Evolutionary conservation across 768 basidiomycete genomes (phyloP).

Genomic region (Candolleomyces efflorescens): DNA sequence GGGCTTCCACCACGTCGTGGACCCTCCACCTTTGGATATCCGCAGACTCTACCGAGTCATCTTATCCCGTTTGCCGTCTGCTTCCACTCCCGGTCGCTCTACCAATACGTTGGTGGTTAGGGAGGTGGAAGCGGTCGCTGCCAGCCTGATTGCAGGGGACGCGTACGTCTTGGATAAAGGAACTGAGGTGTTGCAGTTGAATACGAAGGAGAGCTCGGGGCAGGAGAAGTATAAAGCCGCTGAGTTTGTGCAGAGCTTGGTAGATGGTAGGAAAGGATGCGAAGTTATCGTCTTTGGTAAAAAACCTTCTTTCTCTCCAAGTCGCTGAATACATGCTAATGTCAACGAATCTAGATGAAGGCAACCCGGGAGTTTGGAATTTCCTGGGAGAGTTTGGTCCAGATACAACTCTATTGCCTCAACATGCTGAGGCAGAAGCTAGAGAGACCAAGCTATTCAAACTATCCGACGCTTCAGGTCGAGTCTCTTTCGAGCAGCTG

Average conservation of each 20-base stretch:
- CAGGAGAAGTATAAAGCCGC: constrained; percentile 59
- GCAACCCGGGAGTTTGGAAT: constrained; percentile 35
- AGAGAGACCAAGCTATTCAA: constrained; percentile 28
- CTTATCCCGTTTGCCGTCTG: constrained; percentile 21
- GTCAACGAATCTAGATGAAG: constrained; percentile 40
- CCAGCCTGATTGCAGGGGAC: constrained; percentile 49
- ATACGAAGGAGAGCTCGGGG: constrained; percentile 49
- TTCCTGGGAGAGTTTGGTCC: constrained; percentile 50
- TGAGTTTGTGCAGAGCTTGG: constrained; percentile 49
- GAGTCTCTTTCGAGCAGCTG: constrained; percentile 33
- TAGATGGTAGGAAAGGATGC: constrained; percentile 36
- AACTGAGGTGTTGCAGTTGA: constrained; percentile 46
- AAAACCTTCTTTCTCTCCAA: constrained; percentile 9
- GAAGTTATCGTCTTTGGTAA: constrained; percentile 48
- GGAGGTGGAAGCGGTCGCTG: constrained; percentile 40
- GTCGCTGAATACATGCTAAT: background rate
- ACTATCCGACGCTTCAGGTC: constrained; percentile 43
- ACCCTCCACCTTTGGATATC: constrained; percentile 28
- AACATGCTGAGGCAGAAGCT: background rate
- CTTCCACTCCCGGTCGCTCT: constrained; percentile 9
- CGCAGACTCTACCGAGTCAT: constrained; percentile 50
- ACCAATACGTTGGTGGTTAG: constrained; percentile 37
- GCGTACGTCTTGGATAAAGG: constrained; percentile 62
- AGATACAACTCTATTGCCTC: constrained; percentile 18
- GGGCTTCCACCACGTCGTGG: constrained; percentile 29